Conservation (phyloP, 1,139 yeast species). For the Meyerozyma carpophila region DNA sequence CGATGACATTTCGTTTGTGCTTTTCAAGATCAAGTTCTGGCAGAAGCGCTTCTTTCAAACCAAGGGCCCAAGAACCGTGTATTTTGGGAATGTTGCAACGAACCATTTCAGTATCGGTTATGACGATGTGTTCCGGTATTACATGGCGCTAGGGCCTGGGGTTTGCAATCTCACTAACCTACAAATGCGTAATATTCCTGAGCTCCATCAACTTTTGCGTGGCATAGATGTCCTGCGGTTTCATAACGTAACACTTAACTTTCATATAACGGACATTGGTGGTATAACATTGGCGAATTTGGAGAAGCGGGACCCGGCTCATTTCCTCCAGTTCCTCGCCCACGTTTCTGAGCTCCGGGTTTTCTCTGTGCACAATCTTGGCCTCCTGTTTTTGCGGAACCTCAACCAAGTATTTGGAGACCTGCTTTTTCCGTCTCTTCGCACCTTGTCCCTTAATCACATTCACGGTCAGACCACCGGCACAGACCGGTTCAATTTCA, state of each 20-base stretch:
- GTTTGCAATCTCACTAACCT: not conserved
- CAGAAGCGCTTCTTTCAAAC: slow-evolving; percentile 2
- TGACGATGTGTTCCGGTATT: slow-evolving; percentile 9
- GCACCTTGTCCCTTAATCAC: slow-evolving; percentile 7
- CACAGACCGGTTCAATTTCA: slow-evolving; percentile 1
- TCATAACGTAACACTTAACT: not conserved
- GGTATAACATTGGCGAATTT: not conserved
- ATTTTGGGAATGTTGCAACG: slow-evolving; percentile 15
- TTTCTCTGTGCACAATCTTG: slow-evolving; percentile 7
- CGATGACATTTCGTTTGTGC: slow-evolving; percentile 10
- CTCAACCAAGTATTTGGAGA: slow-evolving; percentile 1
- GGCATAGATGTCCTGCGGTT: slow-evolving; percentile 4
- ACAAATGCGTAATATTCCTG: slow-evolving; percentile 2
- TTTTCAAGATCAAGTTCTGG: slow-evolving; percentile 12
- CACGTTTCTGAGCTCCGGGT: slow-evolving; percentile 1
- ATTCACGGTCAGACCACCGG: slow-evolving; percentile 7
- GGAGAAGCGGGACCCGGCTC: not conserved
- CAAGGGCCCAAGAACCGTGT: not conserved
- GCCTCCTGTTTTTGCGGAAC: slow-evolving; percentile 4
- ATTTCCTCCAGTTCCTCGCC: not conserved
- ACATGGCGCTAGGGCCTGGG: not conserved
- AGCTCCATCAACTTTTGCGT: slow-evolving; percentile 1
- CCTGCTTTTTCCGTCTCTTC: slow-evolving; percentile 4
- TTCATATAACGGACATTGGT: slow-evolving; percentile 1
- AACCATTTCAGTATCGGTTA: slow-evolving; percentile 8